Evolutionary conservation across 73 alveolate species (phyloP).

Genomic region (Paramecium tetraurelia): DNA sequence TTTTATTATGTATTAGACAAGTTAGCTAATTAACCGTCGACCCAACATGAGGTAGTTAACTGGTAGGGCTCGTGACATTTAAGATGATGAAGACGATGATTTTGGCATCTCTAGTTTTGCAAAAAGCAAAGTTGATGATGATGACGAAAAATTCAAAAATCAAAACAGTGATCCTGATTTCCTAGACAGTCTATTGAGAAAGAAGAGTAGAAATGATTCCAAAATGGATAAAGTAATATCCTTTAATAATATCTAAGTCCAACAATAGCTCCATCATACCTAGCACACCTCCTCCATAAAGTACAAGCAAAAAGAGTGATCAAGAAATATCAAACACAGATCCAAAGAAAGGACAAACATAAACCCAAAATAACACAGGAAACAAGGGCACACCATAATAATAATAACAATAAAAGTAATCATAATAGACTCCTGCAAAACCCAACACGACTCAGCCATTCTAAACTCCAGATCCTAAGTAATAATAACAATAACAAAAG

Average conservation of each 20-base stretch:
- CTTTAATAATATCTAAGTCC: neutral
- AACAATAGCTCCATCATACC: neutral
- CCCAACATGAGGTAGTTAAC: neutral
- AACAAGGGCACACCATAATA: neutral
- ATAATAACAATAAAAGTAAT: neutral
- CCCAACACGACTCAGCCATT: neutral
- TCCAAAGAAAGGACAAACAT: neutral
- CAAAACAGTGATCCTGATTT: conserved; percentile 7
- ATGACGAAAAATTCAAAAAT: conserved; percentile 40
- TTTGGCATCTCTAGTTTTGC: neutral
- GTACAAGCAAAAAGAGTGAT: neutral
- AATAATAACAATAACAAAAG: neutral
- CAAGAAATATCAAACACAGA: neutral
- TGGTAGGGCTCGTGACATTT: neutral
- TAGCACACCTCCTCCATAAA: neutral
- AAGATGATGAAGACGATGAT: conserved; percentile 44
- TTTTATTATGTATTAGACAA: neutral
- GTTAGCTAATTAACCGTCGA: conserved; percentile 11
- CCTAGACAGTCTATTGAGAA: neutral
- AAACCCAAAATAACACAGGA: neutral
- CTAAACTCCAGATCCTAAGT: conserved; percentile 11
- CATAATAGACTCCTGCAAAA: neutral
- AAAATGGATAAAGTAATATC: neutral
- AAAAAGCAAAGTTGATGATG: conserved; percentile 18
- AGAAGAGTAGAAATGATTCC: neutral